Base-by-base conservation (phyloP, 1,284 basidiomycete genomes). In the Boletus semigastroideus region DNA sequence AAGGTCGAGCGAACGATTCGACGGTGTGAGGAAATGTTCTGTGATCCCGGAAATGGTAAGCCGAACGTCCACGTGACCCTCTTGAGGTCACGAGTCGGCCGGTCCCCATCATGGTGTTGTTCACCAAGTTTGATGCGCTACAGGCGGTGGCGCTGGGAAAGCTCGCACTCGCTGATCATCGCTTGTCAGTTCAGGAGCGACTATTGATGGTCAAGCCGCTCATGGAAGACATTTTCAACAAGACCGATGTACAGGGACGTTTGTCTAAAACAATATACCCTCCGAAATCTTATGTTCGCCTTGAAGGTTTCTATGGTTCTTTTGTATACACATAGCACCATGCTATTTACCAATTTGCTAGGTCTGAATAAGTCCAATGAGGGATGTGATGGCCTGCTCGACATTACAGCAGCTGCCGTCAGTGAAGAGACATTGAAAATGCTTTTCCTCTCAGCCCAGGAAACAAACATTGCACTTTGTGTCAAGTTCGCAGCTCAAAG, bases 11-110 rank as follows among this genome's bases (percentile, higher is more conserved):
- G 19, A 13, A 12, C 37, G 5, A 20, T 38, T 11, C 37, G 19
- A 12, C 19, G 37, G 17, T 19, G 10, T 10, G 19, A 38, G 6
- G 37, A 38, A 19, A 38, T 38, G 5, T 38, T 38, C 12, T 38
- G 37, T 38, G 37, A 38, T 19, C 10, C 37, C 19, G 12, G 19
- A 5, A 38, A 38, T 38, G 37, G 37, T 38, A 19, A 19, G 37
- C 5, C 22, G 12, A 5, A 3, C 7, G 1, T 38, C 17, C 6
- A 19, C 4, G 2, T 12, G 19, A 19, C 12, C 0, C 0, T 6
- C 13, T 38, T 4, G 17, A 19, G 17, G 17, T 38, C 17, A 38
- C 12, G 22, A 22, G 22, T 17, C 19, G 37, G 37, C 12, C 11
- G 19, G 37, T 38, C 19, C 37, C 37, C 6, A 17, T 38, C 7